Evolutionary conservation across 78 protist genomes (phyloP).

Genomic region (Dictyostelium intermedium): DNA sequence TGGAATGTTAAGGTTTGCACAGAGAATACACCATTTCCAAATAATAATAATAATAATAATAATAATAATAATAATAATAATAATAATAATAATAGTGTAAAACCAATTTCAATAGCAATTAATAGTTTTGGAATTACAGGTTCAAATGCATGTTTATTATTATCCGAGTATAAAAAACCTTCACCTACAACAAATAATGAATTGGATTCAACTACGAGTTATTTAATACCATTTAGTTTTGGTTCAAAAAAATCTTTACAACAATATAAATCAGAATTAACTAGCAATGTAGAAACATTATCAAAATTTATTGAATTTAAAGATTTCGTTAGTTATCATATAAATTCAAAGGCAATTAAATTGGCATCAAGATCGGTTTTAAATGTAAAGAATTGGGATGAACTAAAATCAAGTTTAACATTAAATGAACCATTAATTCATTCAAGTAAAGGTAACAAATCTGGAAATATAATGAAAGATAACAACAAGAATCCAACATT

Average conservation of each 20-base stretch:
- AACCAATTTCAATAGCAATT: conserved; percentile 57
- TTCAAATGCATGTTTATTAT: conserved; percentile 77
- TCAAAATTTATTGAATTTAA: no score
- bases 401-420: neutral
- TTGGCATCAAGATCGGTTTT: neutral
- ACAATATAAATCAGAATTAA: neutral
- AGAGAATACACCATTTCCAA: neutral
- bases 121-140: conserved; percentile 90
- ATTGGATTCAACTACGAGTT: neutral
- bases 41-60: no score
- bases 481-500: neutral
- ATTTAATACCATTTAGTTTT: conserved; percentile 39
- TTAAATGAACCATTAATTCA: neutral
- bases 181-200: no score
- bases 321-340: conserved; percentile 11
- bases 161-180: conserved; percentile 5
- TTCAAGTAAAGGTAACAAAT: neutral
- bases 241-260: conserved; percentile 39
- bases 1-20: conserved; percentile 18
- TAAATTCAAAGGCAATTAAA: neutral
- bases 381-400: neutral
- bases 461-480: neutral
- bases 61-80: no score
- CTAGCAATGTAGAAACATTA: no score
- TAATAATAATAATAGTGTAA: no score